phyloP scores from a whole-genome alignment of 2,329 filamentous ascomycete species.

The Teratosphaeria pseudoeucalypti region DNA sequence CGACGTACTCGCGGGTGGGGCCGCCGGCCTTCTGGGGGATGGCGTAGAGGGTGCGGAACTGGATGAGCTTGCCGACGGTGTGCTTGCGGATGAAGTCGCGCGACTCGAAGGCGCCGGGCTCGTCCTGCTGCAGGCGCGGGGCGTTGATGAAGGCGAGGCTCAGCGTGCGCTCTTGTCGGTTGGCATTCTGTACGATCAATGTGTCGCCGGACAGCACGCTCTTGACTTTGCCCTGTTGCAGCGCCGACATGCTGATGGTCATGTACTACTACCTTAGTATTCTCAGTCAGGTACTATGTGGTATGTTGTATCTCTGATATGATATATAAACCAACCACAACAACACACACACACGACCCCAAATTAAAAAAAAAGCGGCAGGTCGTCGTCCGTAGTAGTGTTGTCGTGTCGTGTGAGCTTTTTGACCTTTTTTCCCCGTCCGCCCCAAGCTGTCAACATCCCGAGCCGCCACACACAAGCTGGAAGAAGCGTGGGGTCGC shows the following conservation, averaged over 20 bases:
- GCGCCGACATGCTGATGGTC: slow-evolving; percentile 3
- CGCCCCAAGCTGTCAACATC: too few relatives aligned
- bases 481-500: too few relatives aligned
- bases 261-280: not conserved
- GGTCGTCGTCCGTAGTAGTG: too few relatives aligned
- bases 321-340: not conserved
- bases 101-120: slow-evolving; percentile 83
- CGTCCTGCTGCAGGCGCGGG: slow-evolving; percentile 46
- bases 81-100: slow-evolving; percentile 82
- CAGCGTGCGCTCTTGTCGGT: slow-evolving; percentile 70
- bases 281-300: too few relatives aligned
- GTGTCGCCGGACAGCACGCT: slow-evolving; percentile 91
- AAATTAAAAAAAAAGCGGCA: too few relatives aligned
- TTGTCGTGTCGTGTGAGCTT: too few relatives aligned
- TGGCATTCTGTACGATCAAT: slow-evolving; percentile 73
- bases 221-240: slow-evolving; percentile 63
- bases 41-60: slow-evolving; percentile 77
- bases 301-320: not conserved
- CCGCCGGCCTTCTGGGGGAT: slow-evolving; percentile 55
- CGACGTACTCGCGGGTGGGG: slow-evolving; percentile 75
- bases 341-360: too few relatives aligned
- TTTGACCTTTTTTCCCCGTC: too few relatives aligned
- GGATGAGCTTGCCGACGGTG: slow-evolving; percentile 74
- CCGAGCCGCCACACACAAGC: too few relatives aligned
- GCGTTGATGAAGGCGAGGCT: slow-evolving; percentile 88